phyloP scores from a whole-genome alignment of 441 rosid species.

The Erodium moschatum region DNA sequence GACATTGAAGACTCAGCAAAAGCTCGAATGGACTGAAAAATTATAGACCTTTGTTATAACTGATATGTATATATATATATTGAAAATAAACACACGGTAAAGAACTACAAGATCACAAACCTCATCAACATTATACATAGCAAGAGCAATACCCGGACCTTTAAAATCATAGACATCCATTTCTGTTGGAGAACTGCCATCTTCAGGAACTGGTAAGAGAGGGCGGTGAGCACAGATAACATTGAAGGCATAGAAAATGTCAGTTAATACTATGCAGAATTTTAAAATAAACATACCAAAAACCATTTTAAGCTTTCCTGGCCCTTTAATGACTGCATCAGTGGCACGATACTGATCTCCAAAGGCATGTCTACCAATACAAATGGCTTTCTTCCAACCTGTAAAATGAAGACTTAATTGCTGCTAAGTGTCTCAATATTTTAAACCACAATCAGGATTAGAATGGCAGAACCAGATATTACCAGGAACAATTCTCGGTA shows the following conservation, averaged over 20 bases:
- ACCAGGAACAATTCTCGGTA: conserved; percentile 89
- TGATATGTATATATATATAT: not conserved
- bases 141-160: conserved; percentile 91
- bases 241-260: conserved; percentile 6
- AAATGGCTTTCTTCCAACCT: conserved; percentile 95
- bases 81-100: not conserved
- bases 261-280: conserved; percentile 12
- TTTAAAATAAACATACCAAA: conserved; percentile 51
- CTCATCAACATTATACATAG: conserved; percentile 96
- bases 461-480: conserved; percentile 18
- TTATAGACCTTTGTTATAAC: conserved; percentile 4
- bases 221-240: conserved; percentile 11
- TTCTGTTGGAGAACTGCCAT: conserved; percentile 48
- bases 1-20: conserved; percentile 94
- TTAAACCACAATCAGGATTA: not conserved
- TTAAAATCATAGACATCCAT: conserved; percentile 69
- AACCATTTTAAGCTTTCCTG: conserved; percentile 88
- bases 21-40: conserved; percentile 63
- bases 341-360: conserved; percentile 97
- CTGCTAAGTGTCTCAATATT: conserved; percentile 11
- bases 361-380: conserved; percentile 97
- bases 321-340: conserved; percentile 55
- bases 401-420: conserved; percentile 23
- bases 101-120: conserved; percentile 28
- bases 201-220: conserved; percentile 51